These are phyloP conservation scores for Scleromitrula shiraiana DNA, from an alignment of 2,329 filamentous ascomycete genomes.

Conservation along the genomic window DNA sequence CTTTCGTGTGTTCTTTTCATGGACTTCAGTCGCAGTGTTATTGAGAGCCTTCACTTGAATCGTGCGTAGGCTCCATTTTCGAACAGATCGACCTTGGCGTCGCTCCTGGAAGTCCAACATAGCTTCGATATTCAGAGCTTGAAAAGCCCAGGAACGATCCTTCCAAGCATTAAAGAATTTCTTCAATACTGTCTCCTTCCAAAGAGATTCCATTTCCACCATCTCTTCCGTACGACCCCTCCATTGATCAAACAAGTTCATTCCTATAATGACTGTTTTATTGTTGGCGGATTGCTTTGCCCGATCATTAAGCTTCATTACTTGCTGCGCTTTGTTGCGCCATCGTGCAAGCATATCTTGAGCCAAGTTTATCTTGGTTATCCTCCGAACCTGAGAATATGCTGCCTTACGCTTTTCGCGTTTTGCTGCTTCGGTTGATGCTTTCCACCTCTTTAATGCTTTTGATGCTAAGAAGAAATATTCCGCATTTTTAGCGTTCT, in stretches of 20 bases:
- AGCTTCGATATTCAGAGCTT: conserved; percentile 24
- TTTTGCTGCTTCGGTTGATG: conserved; percentile 20
- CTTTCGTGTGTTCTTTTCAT: conserved; percentile 27
- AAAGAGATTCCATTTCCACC: conserved; percentile 22
- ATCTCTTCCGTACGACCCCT: conserved; percentile 23
- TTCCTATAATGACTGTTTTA: conserved; percentile 22
- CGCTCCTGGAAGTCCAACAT: conserved; percentile 24
- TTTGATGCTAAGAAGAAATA: conserved; percentile 27
- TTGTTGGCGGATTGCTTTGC: conserved; percentile 21
- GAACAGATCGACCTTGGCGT: conserved; percentile 20
- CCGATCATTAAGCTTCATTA: conserved; percentile 25
- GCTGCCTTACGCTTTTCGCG: conserved; percentile 27
- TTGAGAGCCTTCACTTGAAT: conserved; percentile 24
- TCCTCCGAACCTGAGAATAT: conserved; percentile 26
- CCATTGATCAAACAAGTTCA: conserved; percentile 29
- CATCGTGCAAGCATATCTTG: conserved; percentile 21
- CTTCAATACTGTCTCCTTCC: conserved; percentile 17
- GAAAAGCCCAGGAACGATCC: conserved; percentile 17
- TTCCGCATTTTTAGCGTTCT: conserved; percentile 22
- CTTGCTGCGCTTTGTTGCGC: conserved; percentile 18
- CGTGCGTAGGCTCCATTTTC: conserved; percentile 27
- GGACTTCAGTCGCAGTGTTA: conserved; percentile 24
- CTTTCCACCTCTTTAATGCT: conserved; percentile 26
- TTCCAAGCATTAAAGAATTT: conserved; percentile 25
- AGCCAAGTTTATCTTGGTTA: conserved; percentile 25